These are phyloP conservation scores for Hyaloperonospora arabidopsidis DNA, from an alignment of 352 stramenopile genomes.

Conservation along the genomic window DNA sequence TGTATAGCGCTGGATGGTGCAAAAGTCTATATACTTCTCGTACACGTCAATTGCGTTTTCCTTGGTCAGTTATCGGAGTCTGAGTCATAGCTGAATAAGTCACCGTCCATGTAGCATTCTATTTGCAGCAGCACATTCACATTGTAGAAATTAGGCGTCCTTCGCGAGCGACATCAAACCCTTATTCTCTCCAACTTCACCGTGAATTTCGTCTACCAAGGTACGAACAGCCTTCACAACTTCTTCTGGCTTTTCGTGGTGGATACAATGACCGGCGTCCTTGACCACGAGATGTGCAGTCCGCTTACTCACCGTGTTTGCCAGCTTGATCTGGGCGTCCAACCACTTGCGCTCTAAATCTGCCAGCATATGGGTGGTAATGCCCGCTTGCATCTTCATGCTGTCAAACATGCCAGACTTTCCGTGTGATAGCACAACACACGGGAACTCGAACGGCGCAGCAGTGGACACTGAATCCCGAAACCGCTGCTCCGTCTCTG, in stretches of 20 bases:
- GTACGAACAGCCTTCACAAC: conserved; percentile 47
- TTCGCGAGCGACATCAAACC: conserved; percentile 26
- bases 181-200: conserved; percentile 17
- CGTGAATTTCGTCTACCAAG: conserved; percentile 42
- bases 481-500: conserved; percentile 55
- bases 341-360: conserved; percentile 64
- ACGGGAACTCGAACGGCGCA: conserved; percentile 42
- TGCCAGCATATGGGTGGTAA: conserved; percentile 33
- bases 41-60: too few relatives aligned
- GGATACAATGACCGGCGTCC: conserved; percentile 61
- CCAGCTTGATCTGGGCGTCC: conserved; percentile 45
- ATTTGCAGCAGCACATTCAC: not conserved
- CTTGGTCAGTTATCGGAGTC: too few relatives aligned
- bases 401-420: conserved; percentile 58
- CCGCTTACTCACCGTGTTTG: conserved; percentile 33
- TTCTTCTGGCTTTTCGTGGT: conserved; percentile 63
- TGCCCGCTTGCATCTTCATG: conserved; percentile 48
- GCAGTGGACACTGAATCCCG: conserved; percentile 20
- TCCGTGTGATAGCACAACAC: conserved; percentile 62
- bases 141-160: conserved; percentile 5
- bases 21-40: too few relatives aligned
- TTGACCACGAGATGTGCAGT: conserved; percentile 45
- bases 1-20: too few relatives aligned
- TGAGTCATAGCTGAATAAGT: not conserved
- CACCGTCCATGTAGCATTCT: not conserved